These are phyloP conservation scores for Coniochaeta hoffmannii DNA, from an alignment of 2,329 filamentous ascomycete species.

Conservation along the genomic window DNA sequence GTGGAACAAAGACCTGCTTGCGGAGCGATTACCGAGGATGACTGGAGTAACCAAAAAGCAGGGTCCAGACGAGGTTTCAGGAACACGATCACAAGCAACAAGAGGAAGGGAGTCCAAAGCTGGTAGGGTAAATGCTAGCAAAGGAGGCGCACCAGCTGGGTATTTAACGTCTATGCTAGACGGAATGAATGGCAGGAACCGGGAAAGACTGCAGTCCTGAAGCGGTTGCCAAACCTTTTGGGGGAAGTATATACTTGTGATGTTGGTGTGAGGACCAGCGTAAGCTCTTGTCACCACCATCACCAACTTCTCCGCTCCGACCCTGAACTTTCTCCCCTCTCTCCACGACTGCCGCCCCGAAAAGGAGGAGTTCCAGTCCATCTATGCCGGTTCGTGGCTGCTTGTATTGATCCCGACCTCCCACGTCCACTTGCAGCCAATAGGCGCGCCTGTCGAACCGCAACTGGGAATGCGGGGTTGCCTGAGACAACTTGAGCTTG, in stretches of 20 bases:
- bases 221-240: neutral
- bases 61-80: neutral
- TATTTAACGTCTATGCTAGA: conserved; percentile 1
- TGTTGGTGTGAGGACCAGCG: neutral
- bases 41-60: neutral
- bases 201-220: neutral
- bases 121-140: neutral
- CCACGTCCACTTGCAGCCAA: neutral
- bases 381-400: neutral
- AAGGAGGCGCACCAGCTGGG: neutral
- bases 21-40: neutral
- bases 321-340: neutral
- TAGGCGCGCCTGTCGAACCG: neutral
- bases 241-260: neutral
- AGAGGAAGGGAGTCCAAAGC: neutral
- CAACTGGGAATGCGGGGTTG: neutral
- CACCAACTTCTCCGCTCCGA: neutral
- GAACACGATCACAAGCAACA: neutral
- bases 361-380: neutral
- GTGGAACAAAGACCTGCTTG: neutral
- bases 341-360: conserved; percentile 1
- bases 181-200: neutral
- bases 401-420: neutral
- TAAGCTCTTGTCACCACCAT: conserved; percentile 1
- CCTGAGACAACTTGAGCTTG: neutral